Evolutionary conservation across 108 stramenopile genomes (phyloP).

Genomic region (Chaetoceros tenuissimus): DNA sequence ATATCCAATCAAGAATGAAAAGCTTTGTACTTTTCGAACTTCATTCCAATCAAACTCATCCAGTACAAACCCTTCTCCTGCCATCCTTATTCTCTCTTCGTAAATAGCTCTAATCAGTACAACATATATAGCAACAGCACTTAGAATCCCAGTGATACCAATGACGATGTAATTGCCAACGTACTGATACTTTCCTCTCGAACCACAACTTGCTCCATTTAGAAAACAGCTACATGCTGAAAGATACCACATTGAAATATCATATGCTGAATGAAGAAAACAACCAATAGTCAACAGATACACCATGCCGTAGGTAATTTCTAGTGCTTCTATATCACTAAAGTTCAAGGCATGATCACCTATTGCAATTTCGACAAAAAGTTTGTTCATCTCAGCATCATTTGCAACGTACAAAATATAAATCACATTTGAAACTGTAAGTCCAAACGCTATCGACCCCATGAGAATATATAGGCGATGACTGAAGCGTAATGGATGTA

Average conservation of each 20-base stretch:
- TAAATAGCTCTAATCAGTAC: constrained; percentile 43
- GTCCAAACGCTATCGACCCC: constrained; percentile 35
- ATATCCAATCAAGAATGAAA: constrained; percentile 59
- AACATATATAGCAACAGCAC: constrained; percentile 38
- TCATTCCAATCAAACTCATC: constrained; percentile 9
- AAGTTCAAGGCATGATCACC: constrained; percentile 18
- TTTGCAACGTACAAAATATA: constrained; percentile 37
- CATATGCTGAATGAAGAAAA: constrained; percentile 50
- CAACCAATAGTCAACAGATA: constrained; percentile 72
- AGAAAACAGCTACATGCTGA: constrained; percentile 67
- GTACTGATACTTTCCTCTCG: constrained; percentile 16
- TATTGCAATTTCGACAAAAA: constrained; percentile 15
- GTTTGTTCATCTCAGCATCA: constrained; percentile 16
- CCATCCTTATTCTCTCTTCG: constrained; percentile 5
- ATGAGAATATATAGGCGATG: background rate
- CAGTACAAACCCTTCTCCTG: constrained; percentile 4
- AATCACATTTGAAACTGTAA: constrained; percentile 64
- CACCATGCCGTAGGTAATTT: constrained; percentile 45
- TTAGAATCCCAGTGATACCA: constrained; percentile 16
- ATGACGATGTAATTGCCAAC: constrained; percentile 35
- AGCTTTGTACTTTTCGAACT: constrained; percentile 28
- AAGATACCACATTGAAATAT: constrained; percentile 64
- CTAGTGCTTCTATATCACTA: constrained; percentile 11
- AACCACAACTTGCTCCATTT: constrained; percentile 26
- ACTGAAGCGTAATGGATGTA: background rate